Evolutionary conservation across 2,329 filamentous ascomycete genomes (phyloP), one percentile per base, ranked within the genome.

Genomic region (Sclerotiophoma versabilis): DNA sequence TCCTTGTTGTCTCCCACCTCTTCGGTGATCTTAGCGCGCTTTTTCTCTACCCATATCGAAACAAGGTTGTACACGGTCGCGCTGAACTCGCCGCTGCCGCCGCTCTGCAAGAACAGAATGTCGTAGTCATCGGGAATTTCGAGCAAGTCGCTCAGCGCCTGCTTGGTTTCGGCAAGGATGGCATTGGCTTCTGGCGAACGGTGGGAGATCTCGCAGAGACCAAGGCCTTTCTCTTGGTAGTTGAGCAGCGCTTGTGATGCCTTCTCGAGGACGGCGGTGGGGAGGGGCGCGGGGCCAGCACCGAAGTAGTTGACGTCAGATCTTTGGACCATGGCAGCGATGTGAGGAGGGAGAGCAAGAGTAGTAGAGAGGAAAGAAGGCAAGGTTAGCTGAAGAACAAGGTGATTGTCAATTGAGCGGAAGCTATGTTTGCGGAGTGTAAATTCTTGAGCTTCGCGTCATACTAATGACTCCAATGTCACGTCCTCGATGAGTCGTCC

Each of bases 191-290:
- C 84, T 57, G 85, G 81, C 12, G 91, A 96, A 61, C 93, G 90
- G 75, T 98, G 93, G 9, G 90, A 93, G 74, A 96, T 91, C 77
- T 98, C 93, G 59, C 90, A 91, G 36, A 97, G 84, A 46, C 92
- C 92, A 49, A 97, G 83, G 53, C 93, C 93, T 32, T 87, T 91
- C 73, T 85, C 81, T 39, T 93, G 81, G 80, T 87, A 96, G 81
- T 97, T 90, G 61, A 96, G 76, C 4, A 98, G 86, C 1, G 90
- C 90, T 71, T 86, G 75, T 1, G 92, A 87, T 44, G 91, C 92
- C 37, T 81, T 82, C 75, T 95, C 86, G 43, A 97, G 84, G 19
- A 97, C 90, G 4, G 85, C 78, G 11, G 91, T 96, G 20, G 93
- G 93, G 15, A 98, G 83, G 26, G 86, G 81, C n/a, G 93, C 92